Evolutionary conservation across 2,329 filamentous ascomycete species (phyloP).

Genomic region (Teratosphaeria nubilosa): DNA sequence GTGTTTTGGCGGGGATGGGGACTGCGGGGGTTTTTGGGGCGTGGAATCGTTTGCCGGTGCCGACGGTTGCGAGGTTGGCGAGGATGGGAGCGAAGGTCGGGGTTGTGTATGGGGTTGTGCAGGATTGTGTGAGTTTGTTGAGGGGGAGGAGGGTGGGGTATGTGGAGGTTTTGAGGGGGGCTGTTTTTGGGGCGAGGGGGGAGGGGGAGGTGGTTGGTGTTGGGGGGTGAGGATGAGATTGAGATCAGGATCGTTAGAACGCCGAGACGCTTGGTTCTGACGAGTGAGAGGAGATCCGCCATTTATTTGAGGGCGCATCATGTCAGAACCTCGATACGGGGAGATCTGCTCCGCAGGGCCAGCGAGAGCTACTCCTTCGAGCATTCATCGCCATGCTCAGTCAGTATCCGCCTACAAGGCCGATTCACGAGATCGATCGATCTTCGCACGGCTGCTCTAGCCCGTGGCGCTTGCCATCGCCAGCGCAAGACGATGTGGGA

Average conservation of each 20-base stretch:
- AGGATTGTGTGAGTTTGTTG: conserved; percentile 61
- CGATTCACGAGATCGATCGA: too few relatives aligned
- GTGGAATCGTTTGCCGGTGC: conserved; percentile 71
- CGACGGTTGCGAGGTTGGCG: conserved; percentile 52
- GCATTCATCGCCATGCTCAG: too few relatives aligned
- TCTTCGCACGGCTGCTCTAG: too few relatives aligned
- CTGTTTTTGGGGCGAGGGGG: conserved; percentile 10
- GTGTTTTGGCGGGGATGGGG: conserved; percentile 69
- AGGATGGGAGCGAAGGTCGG: conserved; percentile 71
- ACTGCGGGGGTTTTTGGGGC: conserved; percentile 80
- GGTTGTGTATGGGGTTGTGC: conserved; percentile 66
- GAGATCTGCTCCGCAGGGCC: too few relatives aligned
- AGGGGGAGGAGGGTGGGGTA: conserved; percentile 67
- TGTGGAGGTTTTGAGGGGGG: conserved; percentile 47
- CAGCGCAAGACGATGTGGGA: too few relatives aligned
- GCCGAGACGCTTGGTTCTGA: neutral
- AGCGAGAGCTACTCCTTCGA: too few relatives aligned
- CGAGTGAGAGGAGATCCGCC: neutral
- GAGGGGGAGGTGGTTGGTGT: neutral
- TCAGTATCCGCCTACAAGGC: too few relatives aligned
- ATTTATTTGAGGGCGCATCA: neutral
- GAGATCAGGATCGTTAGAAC: neutral
- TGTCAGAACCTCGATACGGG: too few relatives aligned
- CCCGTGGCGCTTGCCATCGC: too few relatives aligned
- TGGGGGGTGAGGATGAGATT: neutral